Evolutionary conservation across 2,329 filamentous ascomycete genomes (phyloP).

Genomic region (Calonectria hongkongensis): DNA sequence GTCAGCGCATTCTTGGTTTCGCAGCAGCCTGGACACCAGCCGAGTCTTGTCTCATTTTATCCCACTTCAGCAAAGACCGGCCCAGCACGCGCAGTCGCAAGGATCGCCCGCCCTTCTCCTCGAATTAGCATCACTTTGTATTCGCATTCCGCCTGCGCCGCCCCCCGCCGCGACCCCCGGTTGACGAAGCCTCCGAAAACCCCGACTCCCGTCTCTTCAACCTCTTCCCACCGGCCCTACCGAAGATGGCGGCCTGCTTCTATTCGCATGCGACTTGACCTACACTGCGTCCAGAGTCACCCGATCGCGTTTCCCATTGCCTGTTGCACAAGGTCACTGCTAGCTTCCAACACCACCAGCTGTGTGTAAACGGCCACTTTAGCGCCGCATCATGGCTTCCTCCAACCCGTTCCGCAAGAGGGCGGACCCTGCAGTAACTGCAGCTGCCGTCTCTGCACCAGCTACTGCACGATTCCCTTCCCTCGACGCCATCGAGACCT

Average conservation of each 20-base stretch:
- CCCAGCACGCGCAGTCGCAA: slow-evolving; percentile 39
- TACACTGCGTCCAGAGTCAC: slow-evolving; percentile 46
- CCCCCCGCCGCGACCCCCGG: slow-evolving; percentile 33
- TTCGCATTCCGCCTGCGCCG: slow-evolving; percentile 41
- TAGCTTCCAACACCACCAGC: slow-evolving; percentile 34
- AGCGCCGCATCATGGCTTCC: slow-evolving; percentile 57
- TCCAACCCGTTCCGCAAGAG: slow-evolving; percentile 73
- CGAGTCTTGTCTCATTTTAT: slow-evolving; percentile 32
- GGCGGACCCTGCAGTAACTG: slow-evolving; percentile 50
- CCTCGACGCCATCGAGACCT: slow-evolving; percentile 56
- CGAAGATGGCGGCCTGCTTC: slow-evolving; percentile 56
- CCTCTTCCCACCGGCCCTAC: slow-evolving; percentile 51
- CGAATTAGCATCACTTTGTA: slow-evolving; percentile 37
- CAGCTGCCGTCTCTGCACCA: slow-evolving; percentile 40
- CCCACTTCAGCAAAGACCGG: slow-evolving; percentile 38
- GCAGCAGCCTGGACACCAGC: slow-evolving; percentile 39
- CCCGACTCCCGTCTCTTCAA: slow-evolving; percentile 37
- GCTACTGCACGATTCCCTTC: slow-evolving; percentile 49
- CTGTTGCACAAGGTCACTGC: slow-evolving; percentile 28
- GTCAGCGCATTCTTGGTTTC: slow-evolving; percentile 27
- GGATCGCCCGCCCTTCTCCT: slow-evolving; percentile 27
- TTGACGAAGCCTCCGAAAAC: slow-evolving; percentile 39
- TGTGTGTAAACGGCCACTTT: slow-evolving; percentile 38
- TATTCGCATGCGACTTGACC: slow-evolving; percentile 52
- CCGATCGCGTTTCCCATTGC: slow-evolving; percentile 10